A percentile compares a stretch with the other conserved stretches of the same genome.
Evolutionary conservation across 371 early-diverging fungal genomes (phyloP).

Genomic region (Apophysomyces trapeziformis): DNA sequence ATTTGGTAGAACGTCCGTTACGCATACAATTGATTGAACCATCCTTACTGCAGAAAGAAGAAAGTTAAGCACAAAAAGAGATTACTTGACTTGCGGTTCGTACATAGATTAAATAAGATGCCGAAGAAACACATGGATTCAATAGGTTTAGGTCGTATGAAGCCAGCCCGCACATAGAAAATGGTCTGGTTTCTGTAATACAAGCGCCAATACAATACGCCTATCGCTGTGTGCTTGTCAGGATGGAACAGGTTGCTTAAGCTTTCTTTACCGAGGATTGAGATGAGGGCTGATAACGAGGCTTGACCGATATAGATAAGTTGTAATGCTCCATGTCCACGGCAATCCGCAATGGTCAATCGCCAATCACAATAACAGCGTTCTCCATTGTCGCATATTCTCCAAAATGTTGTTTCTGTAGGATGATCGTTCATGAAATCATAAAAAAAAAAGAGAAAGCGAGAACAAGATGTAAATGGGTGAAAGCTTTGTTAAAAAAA

Average conservation of each 20-base stretch:
- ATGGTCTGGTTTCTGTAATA: slow-evolving; percentile 22
- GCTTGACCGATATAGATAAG: slow-evolving; percentile 21
- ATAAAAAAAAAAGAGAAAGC: neutral
- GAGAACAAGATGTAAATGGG: too few species aligned
- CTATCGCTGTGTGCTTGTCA: slow-evolving; percentile 1
- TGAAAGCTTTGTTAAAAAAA: too few species aligned
- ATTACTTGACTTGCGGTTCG: neutral
- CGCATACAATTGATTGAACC: slow-evolving; percentile 28
- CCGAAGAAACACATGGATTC: slow-evolving; percentile 26
- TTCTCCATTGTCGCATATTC: slow-evolving; percentile 19
- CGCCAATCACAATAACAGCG: slow-evolving; percentile 34
- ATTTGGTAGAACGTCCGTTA: neutral
- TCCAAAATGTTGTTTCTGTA: slow-evolving; percentile 20
- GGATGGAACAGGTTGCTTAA: too few species aligned
- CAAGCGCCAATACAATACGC: slow-evolving; percentile 22
- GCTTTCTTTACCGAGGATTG: slow-evolving; percentile 20
- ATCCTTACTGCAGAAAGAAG: slow-evolving; percentile 30
- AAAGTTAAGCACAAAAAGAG: neutral
- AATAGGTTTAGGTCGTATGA: slow-evolving; percentile 31
- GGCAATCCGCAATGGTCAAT: slow-evolving; percentile 20
- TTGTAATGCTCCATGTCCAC: slow-evolving; percentile 14
- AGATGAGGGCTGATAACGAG: slow-evolving; percentile 19
- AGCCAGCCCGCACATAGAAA: slow-evolving; percentile 22
- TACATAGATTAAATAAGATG: slow-evolving; percentile 26
- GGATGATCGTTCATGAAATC: neutral